These are phyloP conservation scores for Avena atlantica DNA, from an alignment of 176 grass and related monocot species.

Conservation along the genomic window DNA sequence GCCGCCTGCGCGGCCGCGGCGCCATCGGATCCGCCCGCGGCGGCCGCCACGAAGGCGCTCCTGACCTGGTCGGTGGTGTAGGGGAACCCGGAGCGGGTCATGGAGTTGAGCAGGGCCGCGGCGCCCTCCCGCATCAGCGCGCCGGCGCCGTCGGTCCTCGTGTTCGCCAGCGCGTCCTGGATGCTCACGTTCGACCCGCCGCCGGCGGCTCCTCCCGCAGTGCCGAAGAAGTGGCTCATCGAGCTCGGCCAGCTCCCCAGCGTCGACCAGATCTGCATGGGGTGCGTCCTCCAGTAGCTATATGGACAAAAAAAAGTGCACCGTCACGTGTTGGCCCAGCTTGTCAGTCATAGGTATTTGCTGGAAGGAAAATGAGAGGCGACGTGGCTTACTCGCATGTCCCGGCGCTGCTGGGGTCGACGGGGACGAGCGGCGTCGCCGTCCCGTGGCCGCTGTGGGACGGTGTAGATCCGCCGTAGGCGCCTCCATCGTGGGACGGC, in stretches of 20 bases:
- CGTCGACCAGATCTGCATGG: constrained; percentile 62
- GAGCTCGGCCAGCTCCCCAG: constrained; percentile 64
- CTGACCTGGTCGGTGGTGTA: constrained; percentile 78
- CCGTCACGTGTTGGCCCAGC: too few species aligned
- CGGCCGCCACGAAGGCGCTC: constrained; percentile 45
- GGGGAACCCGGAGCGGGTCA: constrained; percentile 60
- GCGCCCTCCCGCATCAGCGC: constrained; percentile 74
- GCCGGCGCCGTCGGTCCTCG: constrained; percentile 62
- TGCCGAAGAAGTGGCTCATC: constrained; percentile 54
- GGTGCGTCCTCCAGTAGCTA: constrained; percentile 83
- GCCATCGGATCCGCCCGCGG: constrained; percentile 43
- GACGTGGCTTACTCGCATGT: constrained; percentile 74
- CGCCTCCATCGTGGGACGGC: constrained; percentile 2
- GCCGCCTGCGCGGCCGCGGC: constrained; percentile 60
- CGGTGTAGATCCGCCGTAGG: constrained; percentile 37
- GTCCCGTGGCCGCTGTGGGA: constrained; percentile 22
- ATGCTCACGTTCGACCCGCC: constrained; percentile 57
- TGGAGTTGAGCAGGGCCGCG: constrained; percentile 83
- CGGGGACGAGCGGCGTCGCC: constrained; percentile 31
- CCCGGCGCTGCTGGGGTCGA: constrained; percentile 63
- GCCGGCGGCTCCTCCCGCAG: constrained; percentile 34
- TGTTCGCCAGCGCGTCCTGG: constrained; percentile 69
- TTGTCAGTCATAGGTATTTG: background rate
- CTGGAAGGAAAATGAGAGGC: background rate
- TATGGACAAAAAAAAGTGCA: background rate